Base-by-base conservation (phyloP, 805 yeast genomes). In the Trichomonascus vanleenenianus region DNA sequence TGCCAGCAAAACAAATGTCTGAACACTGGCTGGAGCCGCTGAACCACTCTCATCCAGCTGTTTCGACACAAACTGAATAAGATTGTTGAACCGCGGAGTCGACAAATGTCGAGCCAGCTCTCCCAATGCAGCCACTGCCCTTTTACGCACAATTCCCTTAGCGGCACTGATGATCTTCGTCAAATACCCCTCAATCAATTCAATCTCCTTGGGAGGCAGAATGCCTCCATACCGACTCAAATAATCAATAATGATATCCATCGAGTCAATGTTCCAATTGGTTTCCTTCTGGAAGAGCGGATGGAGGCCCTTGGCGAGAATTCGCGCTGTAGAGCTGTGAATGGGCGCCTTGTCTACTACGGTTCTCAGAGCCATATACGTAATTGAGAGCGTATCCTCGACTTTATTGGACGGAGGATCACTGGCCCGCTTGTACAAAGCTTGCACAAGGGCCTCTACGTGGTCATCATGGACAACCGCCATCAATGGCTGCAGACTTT, bases 241-340 rank as follows among this genome's bases (percentile, higher is more conserved):
- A 35, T 82, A 52, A 53, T 80, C 86, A 18, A 74, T 68, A 38
- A 81, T 58, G 4, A 81, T 70, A 57, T 83, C 91, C 50, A 81
- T 71, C 35, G 72, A 65, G 54, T 83, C 88, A 31, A 80, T 70
- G 0, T 71, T 3, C 50, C 49, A 50, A 11, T 57, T 47, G 31
- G 47, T 22, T 36, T 47, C 22, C 22, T 27, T 42, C 12, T 48
- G 50, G 8, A 43, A 47, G n/a, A 52, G 46, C 6, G 57, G 58
- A n/a, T 62, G 53, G 10, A 66, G 48, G 1, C 50, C 42, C 25
- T 49, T 40, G 9, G 56, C 53, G 33, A 66, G 51, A 11, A 61
- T 42, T 10, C 47, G 47, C 19, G 58, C 61, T 18, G 48, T 50
- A 12, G 51, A 25, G 9, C 52, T 35, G n/a, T 57, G 51, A 14